Evolutionary conservation across 495 filamentous ascomycete species (phyloP).

Genomic region (Penicillium crystallinum): DNA sequence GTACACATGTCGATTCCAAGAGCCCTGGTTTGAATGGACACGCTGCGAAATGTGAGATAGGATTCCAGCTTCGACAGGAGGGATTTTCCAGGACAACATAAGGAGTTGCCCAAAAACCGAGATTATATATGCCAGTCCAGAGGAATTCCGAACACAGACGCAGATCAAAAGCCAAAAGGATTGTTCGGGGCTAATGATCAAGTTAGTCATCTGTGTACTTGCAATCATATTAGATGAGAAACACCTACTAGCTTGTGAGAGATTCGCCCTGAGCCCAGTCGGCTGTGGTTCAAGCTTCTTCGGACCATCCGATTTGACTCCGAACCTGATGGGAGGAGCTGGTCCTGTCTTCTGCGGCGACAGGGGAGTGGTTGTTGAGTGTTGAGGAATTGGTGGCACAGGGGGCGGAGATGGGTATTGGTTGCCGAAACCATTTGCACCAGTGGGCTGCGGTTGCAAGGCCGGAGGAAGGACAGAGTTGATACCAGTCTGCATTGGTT

Average conservation of each 20-base stretch:
- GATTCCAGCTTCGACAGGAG: constrained; percentile 7
- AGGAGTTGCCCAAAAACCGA: constrained; percentile 18
- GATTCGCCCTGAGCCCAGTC: constrained; percentile 84
- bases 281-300: constrained; percentile 84
- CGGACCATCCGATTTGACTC: constrained; percentile 57
- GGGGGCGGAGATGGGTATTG: constrained; percentile 37
- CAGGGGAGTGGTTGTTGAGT: constrained; percentile 54
- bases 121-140: constrained; percentile 19
- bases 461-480: constrained; percentile 42
- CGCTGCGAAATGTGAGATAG: constrained; percentile 15
- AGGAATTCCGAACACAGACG: constrained; percentile 3
- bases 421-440: constrained; percentile 51
- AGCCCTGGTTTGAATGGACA: constrained; percentile 12
- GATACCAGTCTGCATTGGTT: constrained; percentile 46
- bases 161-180: constrained; percentile 77
- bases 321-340: constrained; percentile 85
- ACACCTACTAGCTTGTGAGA: constrained; percentile 89
- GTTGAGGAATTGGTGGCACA: constrained; percentile 43
- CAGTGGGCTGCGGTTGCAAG: constrained; percentile 49
- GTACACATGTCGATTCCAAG: constrained; percentile 20
- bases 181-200: constrained; percentile 69
- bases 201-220: constrained; percentile 14
- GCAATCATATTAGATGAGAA: neutral
- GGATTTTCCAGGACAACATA: too few species aligned
- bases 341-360: constrained; percentile 89